These are phyloP conservation scores for Halophytophthora batemanensis DNA, from an alignment of 352 stramenopile species.

Conservation along the genomic window DNA sequence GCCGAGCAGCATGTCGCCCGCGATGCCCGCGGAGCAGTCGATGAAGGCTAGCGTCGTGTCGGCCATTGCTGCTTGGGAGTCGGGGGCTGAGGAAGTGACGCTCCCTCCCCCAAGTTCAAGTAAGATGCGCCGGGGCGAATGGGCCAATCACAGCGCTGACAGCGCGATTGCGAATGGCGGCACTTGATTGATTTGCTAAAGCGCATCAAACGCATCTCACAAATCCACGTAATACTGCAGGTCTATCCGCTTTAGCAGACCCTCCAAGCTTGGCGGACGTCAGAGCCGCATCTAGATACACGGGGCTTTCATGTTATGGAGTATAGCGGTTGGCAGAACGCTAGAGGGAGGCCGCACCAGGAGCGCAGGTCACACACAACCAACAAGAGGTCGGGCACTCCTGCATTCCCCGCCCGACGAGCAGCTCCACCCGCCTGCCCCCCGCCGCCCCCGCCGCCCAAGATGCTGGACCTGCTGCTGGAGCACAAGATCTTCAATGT, in stretches of 20 bases:
- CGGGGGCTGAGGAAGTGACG: too few species aligned
- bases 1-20: slow-evolving; percentile 90
- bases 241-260: background rate
- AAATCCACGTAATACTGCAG: background rate
- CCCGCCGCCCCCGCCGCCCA: background rate
- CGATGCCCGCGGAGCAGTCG: slow-evolving; percentile 88
- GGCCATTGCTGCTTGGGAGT: background rate
- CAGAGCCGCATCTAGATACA: too few species aligned
- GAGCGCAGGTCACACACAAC: too few species aligned
- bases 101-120: background rate
- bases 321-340: too few species aligned
- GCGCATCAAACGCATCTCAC: background rate
- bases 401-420: background rate
- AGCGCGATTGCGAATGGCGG: background rate
- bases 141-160: background rate
- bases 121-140: too few species aligned
- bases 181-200: slow-evolving; percentile 1
- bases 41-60: slow-evolving; percentile 51
- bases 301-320: too few species aligned
- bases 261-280: too few species aligned
- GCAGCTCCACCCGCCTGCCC: too few species aligned
- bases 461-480: slow-evolving; percentile 22
- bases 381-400: too few species aligned
- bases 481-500: slow-evolving; percentile 54
- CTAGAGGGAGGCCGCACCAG: too few species aligned